Evolutionary conservation across 768 basidiomycete genomes (phyloP).

Genomic region (Kwoniella bestiolae): DNA sequence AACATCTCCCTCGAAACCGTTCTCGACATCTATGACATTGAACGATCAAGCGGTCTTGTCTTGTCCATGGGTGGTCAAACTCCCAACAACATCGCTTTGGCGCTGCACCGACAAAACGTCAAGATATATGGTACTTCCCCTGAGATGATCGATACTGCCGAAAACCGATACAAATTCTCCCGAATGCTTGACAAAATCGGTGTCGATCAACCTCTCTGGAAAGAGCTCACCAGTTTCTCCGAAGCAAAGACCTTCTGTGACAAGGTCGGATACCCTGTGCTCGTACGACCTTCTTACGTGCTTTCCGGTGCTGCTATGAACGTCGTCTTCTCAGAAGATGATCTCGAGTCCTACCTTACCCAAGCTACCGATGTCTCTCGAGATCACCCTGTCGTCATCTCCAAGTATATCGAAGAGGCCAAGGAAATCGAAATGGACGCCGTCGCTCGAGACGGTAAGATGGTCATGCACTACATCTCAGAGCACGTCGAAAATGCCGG

Average conservation of each 20-base stretch:
- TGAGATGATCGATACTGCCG: constrained; percentile 99
- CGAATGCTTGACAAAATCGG: constrained; percentile 95
- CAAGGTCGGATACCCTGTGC: constrained; percentile 90
- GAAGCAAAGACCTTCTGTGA: constrained; percentile 89
- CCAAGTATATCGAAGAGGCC: constrained; percentile 98
- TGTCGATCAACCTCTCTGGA: constrained; percentile 98
- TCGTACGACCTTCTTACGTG: constrained; percentile 96
- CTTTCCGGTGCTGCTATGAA: constrained; percentile 99
- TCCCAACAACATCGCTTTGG: constrained; percentile 96
- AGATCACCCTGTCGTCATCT: constrained; percentile 95
- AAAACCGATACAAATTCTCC: constrained; percentile 99
- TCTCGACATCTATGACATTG: constrained; percentile 92
- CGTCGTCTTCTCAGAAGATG: constrained; percentile 90
- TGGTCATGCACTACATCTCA: constrained; percentile 99
- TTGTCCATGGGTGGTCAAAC: constrained; percentile 98
- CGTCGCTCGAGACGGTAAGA: constrained; percentile 92
- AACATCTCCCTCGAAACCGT: constrained; percentile 97
- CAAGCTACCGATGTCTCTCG: constrained; percentile 96
- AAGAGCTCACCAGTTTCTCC: constrained; percentile 88
- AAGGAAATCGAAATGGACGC: constrained; percentile 99
- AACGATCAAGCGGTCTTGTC: constrained; percentile 87
- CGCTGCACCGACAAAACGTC: constrained; percentile 94
- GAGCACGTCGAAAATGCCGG: constrained; percentile 99
- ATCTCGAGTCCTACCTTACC: constrained; percentile 86
- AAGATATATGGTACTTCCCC: constrained; percentile 98